These are phyloP conservation scores for Teratosphaeria destructans DNA, from an alignment of 2,329 filamentous ascomycete genomes.

Conservation along the genomic window DNA sequence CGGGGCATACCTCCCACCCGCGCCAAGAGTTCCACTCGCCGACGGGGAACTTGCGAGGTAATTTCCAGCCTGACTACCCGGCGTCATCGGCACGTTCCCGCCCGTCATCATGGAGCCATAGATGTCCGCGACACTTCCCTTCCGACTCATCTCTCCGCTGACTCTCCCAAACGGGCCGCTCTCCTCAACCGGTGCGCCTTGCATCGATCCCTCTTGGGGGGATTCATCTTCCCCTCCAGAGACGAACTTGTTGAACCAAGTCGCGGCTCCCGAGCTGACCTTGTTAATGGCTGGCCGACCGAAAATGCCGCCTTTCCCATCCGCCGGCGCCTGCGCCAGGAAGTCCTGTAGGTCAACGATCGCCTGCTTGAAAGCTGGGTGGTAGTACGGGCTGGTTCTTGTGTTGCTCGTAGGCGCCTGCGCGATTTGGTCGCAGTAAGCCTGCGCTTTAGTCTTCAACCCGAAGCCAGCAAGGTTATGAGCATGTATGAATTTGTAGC, in stretches of 20 bases:
- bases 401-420: slow-evolving; percentile 69
- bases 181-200: not conserved
- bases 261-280: slow-evolving; percentile 82
- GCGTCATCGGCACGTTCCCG: slow-evolving; percentile 20
- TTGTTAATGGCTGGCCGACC: slow-evolving; percentile 93
- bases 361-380: slow-evolving; percentile 59
- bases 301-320: slow-evolving; percentile 60
- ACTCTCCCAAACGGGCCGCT: slow-evolving; percentile 58
- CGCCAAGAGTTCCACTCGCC: slow-evolving; percentile 5
- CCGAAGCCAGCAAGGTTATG: slow-evolving; percentile 75
- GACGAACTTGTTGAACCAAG: slow-evolving; percentile 92
- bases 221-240: slow-evolving; percentile 71
- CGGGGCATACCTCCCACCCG: slow-evolving; percentile 4
- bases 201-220: slow-evolving; percentile 38
- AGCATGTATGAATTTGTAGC: slow-evolving; percentile 87
- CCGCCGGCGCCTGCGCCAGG: slow-evolving; percentile 70
- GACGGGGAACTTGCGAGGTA: slow-evolving; percentile 10
- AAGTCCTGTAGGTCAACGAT: slow-evolving; percentile 78
- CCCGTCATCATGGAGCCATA: slow-evolving; percentile 47
- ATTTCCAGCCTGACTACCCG: not conserved
- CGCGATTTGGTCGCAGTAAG: slow-evolving; percentile 81
- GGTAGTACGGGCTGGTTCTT: slow-evolving; percentile 76
- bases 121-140: slow-evolving; percentile 59
- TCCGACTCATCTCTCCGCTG: slow-evolving; percentile 53
- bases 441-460: slow-evolving; percentile 67